phyloP scores from a whole-genome alignment of 106 monocot genomes.

The Gastrodia elata region DNA sequence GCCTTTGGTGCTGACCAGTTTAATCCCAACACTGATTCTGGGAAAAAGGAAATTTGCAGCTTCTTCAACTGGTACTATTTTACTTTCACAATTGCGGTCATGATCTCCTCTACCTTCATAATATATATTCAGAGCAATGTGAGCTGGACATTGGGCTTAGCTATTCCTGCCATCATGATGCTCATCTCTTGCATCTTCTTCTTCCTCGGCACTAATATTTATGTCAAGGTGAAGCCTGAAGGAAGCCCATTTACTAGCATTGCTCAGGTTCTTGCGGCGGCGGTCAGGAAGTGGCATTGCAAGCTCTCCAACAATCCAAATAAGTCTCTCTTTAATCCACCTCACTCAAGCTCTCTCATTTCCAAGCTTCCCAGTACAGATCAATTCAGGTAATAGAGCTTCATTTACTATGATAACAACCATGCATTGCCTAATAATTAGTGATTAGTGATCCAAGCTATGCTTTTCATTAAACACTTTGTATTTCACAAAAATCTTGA shows the following conservation, averaged over 20 bases:
- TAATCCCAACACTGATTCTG: conserved; percentile 41
- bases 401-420: neutral
- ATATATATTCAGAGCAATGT: conserved; percentile 71
- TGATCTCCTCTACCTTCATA: conserved; percentile 58
- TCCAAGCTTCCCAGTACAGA: conserved; percentile 26
- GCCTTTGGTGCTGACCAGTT: conserved; percentile 85
- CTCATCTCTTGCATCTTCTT: conserved; percentile 42
- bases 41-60: conserved; percentile 51
- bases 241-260: conserved; percentile 63
- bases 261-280: conserved; percentile 24
- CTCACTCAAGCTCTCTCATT: conserved; percentile 14
- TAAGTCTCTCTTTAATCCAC: conserved; percentile 30
- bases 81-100: conserved; percentile 52
- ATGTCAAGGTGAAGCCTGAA: conserved; percentile 51
- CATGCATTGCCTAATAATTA: neutral
- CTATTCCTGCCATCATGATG: conserved; percentile 59
- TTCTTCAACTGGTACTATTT: conserved; percentile 95
- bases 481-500: neutral
- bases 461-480: neutral
- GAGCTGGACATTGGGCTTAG: conserved; percentile 70
- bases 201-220: conserved; percentile 49
- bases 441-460: neutral
- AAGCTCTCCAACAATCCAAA: conserved; percentile 2
- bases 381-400: conserved; percentile 25
- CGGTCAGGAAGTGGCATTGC: conserved; percentile 18